Conservation (phyloP, 1,284 basidiomycete species). For the Cryptococcus hybrid region DNA sequence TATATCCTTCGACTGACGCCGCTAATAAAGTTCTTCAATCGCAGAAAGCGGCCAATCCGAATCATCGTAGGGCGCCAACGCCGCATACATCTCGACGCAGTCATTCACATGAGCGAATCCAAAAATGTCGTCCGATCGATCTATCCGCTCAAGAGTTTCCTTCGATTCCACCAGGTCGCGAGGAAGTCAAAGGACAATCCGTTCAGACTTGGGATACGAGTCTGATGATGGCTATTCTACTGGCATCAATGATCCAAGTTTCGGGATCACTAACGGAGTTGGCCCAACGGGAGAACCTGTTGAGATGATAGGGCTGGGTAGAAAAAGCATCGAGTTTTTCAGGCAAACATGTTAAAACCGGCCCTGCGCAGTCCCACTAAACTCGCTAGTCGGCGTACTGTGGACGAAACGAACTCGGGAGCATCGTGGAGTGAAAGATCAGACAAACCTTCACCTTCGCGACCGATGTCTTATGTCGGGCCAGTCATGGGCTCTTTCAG, state of each 20-base stretch:
- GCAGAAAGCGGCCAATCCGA: conserved; percentile 16
- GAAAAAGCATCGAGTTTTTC: conserved; percentile 35
- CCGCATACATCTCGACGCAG: conserved; percentile 18
- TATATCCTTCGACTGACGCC: conserved; percentile 28
- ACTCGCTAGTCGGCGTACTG: background rate
- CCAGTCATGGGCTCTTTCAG: conserved; percentile 11
- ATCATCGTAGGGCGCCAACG: conserved; percentile 19
- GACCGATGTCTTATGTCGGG: conserved; percentile 21
- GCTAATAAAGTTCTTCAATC: conserved; percentile 26
- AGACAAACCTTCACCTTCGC: conserved; percentile 28
- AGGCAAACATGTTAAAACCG: conserved; percentile 32
- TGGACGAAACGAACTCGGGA: background rate
- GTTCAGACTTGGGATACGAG: conserved; percentile 4
- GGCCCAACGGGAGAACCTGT: conserved; percentile 35
- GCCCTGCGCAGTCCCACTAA: conserved; percentile 10
- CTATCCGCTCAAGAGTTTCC: conserved; percentile 24
- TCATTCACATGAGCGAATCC: background rate
- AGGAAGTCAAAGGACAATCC: conserved; percentile 4
- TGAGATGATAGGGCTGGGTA: conserved; percentile 35
- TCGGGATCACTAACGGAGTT: conserved; percentile 17
- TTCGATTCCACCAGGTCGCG: conserved; percentile 23
- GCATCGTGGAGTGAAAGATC: background rate
- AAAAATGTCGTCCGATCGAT: conserved; percentile 7
- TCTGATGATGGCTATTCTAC: conserved; percentile 2
- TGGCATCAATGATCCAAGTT: conserved; percentile 20